phyloP scores from a whole-genome alignment of 1,284 basidiomycete species.

The Chalciporus sp. region DNA sequence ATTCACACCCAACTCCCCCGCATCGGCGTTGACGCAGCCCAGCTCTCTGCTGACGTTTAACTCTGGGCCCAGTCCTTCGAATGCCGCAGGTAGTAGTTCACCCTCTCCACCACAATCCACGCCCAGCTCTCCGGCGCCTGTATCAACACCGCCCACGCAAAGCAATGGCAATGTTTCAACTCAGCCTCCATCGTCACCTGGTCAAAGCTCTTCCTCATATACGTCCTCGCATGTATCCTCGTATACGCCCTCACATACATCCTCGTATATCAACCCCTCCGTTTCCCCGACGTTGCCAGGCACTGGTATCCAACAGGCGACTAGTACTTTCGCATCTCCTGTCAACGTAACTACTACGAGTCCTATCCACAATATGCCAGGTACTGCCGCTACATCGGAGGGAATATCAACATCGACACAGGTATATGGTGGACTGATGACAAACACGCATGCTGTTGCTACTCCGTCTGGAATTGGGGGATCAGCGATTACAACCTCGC shows the following conservation, averaged over 20 bases:
- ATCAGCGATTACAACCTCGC: slow-evolving; percentile 9
- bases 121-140: neutral
- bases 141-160: neutral
- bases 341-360: no score
- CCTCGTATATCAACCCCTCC: neutral
- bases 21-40: neutral
- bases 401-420: no score
- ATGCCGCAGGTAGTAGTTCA: neutral
- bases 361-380: no score
- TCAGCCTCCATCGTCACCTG: neutral
- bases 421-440: slow-evolving; percentile 14
- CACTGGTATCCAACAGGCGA: slow-evolving; percentile 26
- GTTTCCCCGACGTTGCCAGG: slow-evolving; percentile 1
- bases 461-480: slow-evolving; percentile 40
- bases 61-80: neutral
- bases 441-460: slow-evolving; percentile 35
- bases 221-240: no score
- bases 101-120: neutral
- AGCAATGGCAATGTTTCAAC: neutral
- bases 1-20: neutral
- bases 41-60: neutral
- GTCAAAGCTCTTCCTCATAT: neutral
- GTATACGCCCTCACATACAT: no score
- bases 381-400: no score
- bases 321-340: slow-evolving; percentile 6